Percentiles rank a stretch among this genome's conserved stretches.
Conservation (phyloP, 106 monocot genomes). For the Platanthera zijinensis region DNA sequence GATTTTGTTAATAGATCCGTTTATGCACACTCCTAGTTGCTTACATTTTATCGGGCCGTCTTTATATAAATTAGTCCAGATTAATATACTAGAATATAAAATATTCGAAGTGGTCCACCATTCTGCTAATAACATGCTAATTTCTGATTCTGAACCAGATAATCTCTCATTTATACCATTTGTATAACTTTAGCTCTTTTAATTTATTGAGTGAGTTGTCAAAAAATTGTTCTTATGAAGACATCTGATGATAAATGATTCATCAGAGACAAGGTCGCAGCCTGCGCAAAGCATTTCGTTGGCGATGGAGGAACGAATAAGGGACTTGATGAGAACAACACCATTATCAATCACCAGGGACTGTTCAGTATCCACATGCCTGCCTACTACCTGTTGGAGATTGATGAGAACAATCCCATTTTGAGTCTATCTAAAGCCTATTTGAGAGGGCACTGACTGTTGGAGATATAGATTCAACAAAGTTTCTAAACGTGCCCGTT, state of each 20-base stretch:
- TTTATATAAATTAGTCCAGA: no score
- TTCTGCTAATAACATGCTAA: no score
- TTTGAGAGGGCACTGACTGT: no score
- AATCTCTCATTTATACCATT: not conserved
- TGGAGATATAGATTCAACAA: no score
- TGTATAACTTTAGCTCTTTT: not conserved
- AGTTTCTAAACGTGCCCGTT: no score
- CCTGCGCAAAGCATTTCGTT: constrained; percentile 70
- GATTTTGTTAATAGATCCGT: no score
- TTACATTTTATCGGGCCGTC: no score
- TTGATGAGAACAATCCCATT: not conserved
- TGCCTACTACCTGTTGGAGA: constrained; percentile 48
- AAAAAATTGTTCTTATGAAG: not conserved
- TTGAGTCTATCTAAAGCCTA: no score
- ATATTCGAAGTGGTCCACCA: no score
- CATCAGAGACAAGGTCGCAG: constrained; percentile 51
- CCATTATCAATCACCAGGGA: constrained; percentile 22
- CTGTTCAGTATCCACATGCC: constrained; percentile 65
- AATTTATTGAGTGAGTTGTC: not conserved
- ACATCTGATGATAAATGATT: not conserved
- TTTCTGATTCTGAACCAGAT: no score
- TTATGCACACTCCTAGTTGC: no score
- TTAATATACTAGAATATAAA: no score
- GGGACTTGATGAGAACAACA: constrained; percentile 73
- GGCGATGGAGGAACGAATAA: constrained; percentile 68